phyloP scores from a whole-genome alignment of 495 filamentous ascomycete genomes.

The Podospora tetraspora region DNA sequence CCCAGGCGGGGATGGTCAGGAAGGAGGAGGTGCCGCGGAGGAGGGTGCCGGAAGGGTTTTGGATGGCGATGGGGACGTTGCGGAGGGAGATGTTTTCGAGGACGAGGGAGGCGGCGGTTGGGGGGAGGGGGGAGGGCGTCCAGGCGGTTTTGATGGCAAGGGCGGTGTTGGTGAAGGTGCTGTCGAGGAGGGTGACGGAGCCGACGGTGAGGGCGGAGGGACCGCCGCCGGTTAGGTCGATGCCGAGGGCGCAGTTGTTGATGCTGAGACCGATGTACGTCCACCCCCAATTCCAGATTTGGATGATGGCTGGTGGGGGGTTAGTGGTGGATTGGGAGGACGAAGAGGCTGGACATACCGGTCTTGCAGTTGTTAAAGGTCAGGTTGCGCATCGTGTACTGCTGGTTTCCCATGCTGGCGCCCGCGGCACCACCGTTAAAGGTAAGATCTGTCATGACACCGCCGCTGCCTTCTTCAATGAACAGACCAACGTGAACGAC shows the following conservation, averaged over 20 bases:
- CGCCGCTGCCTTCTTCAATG: conserved; percentile 64
- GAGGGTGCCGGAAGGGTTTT: conserved; percentile 46
- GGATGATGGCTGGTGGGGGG: conserved; percentile 46
- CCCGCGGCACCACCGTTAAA: conserved; percentile 71
- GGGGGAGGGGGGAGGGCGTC: conserved; percentile 41
- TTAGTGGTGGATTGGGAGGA: conserved; percentile 33
- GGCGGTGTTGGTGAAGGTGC: conserved; percentile 62
- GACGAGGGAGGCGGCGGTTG: conserved; percentile 48
- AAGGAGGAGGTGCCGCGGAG: conserved; percentile 54
- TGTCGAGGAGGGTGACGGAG: conserved; percentile 63
- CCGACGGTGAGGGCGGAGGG: conserved; percentile 47
- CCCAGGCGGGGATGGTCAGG: conserved; percentile 49
- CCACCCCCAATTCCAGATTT: conserved; percentile 53
- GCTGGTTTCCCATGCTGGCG: conserved; percentile 66
- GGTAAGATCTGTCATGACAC: conserved; percentile 58
- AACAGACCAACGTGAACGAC: conserved; percentile 70
- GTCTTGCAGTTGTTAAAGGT: conserved; percentile 57
- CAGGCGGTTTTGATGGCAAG: conserved; percentile 66
- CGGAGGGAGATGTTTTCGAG: conserved; percentile 65
- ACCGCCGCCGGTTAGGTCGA: conserved; percentile 54
- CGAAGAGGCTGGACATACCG: conserved; percentile 44
- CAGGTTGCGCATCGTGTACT: conserved; percentile 74
- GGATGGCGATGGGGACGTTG: conserved; percentile 56
- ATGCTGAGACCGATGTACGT: conserved; percentile 55
- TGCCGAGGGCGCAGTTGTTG: conserved; percentile 56